Evolutionary conservation across 1,284 basidiomycete genomes (phyloP), one percentile per base, ranked within the genome.

Genomic region (Chondrostereum purpureum): DNA sequence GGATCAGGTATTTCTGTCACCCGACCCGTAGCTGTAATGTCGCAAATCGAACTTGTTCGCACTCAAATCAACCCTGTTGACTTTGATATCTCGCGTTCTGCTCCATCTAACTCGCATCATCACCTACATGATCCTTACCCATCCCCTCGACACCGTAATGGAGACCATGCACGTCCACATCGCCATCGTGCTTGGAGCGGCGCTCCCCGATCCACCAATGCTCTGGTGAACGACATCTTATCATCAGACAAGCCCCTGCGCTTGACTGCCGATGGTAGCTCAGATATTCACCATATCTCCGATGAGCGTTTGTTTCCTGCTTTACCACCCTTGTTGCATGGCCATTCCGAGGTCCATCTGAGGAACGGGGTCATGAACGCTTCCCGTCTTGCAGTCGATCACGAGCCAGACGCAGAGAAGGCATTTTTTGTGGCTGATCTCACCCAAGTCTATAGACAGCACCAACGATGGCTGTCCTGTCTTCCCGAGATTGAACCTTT

Each of bases 351-450:
- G 45, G 59, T 83, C 18, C 83, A 88, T 60, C 73, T 91, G 44
- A 72, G 84, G 44, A 75, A 78, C 49, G 84, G 85, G 12, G 77
- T 91, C 49, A 79, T 86, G 65, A 70, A 73, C 23, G 80, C 85
- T 1, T 68, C 73, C 10, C 66, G 67, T 41, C 67, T 74, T 19
- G 66, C 73, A 12, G 70, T 69, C 34, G 68, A 69, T 21, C 70
- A 75, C 48, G 73, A 76, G 51, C 70, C 73, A 16, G 80, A 93
- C 57, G 84, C 90, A 11, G 96, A 99, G 66, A 84, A 85, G 53
- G 94, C 96, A 1, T 98, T 98, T 65, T 98, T 96, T 58, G 92
- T 97, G 10, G 93, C 88, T 21, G 94, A 99, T 66, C 78, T 99
- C 24, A 83, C 87, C 53, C 78, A 87, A 53, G 88, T 99, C 13